Base-by-base conservation (phyloP, 176 grass and related monocot species). In the Oryza punctata region DNA sequence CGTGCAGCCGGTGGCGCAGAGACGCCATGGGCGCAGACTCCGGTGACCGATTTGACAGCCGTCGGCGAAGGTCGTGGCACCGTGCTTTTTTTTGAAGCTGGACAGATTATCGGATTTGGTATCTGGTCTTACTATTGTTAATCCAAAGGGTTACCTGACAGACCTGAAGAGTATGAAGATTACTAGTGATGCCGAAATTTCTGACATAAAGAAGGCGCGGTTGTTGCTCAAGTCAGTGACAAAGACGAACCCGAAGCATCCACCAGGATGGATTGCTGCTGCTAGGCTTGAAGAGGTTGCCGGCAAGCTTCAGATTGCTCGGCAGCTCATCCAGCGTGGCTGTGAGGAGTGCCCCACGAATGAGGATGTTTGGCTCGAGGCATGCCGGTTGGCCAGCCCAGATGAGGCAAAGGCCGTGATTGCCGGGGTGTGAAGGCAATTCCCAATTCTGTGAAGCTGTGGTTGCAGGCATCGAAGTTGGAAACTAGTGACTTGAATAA, bases 151-250 rank as follows among this genome's bases (percentile, higher is more conserved):
- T 1, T 97, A 97, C 81, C 54, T 97, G 50, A 94, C 92, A 7
- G 92, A 97, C 52, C 79, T 97, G 25, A 97, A 97, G 72, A 94
- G 94, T 81, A 97, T 97, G 92, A 97, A 97, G 60, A 97, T 97
- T 61, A 97, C 94, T 7, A 97, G 94, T 27, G 94, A 97, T 68
- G 94, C 94, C 12, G 94, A 97, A 82, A 97, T 97, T 44, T 97
- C 92, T 35, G 94, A 97, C 83, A 94, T 97, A 65, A 97, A 97
- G 43, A 97, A 97, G 86, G 94, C 94, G 2, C 87, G 92, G 13
- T 80, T 97, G 47, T 45, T 97, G 76, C 90, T 94, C 14, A 94
- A 94, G 80, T 97, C 94, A 14, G 92, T 97, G 75, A 97, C 86
- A 0, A 92, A 94, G 87, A 97, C 94, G 2, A 97, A 97, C 66